phyloP scores from a whole-genome alignment of 345 rosid species.

The Corchorus capsularis region DNA sequence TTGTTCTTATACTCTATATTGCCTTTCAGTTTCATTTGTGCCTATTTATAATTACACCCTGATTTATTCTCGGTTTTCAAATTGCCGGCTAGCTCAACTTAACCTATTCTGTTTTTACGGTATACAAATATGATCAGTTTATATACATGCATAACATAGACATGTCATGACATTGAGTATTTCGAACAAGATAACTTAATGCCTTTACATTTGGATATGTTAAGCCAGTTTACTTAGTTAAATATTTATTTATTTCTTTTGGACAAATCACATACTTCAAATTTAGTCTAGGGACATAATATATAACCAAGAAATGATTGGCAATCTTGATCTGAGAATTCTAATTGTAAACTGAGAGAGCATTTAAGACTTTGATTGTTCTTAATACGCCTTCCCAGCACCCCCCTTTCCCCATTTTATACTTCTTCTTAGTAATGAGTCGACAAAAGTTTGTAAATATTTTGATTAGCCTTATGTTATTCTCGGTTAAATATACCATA shows the following conservation, averaged over 20 bases:
- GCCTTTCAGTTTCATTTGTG: neutral
- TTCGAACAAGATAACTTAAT: neutral
- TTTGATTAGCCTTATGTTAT: neutral
- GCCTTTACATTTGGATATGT: neutral
- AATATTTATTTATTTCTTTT: too few relatives aligned
- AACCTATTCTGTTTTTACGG: neutral
- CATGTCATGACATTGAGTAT: neutral
- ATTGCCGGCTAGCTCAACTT: neutral
- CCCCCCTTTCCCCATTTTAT: too few relatives aligned
- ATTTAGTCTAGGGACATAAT: neutral
- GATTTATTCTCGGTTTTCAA: neutral
- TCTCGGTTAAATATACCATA: neutral
- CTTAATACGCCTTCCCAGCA: too few relatives aligned
- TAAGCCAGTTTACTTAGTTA: neutral
- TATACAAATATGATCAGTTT: neutral
- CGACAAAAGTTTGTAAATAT: neutral
- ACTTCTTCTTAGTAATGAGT: too few relatives aligned
- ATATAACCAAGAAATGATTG: neutral
- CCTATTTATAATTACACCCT: neutral
- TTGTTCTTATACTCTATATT: constrained; percentile 18
- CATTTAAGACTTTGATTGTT: neutral
- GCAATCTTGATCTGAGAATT: neutral
- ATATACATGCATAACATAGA: neutral
- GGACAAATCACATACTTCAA: neutral
- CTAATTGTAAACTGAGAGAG: neutral